phyloP scores from a whole-genome alignment of 306 rosid species.

The Ormosia emarginata region DNA sequence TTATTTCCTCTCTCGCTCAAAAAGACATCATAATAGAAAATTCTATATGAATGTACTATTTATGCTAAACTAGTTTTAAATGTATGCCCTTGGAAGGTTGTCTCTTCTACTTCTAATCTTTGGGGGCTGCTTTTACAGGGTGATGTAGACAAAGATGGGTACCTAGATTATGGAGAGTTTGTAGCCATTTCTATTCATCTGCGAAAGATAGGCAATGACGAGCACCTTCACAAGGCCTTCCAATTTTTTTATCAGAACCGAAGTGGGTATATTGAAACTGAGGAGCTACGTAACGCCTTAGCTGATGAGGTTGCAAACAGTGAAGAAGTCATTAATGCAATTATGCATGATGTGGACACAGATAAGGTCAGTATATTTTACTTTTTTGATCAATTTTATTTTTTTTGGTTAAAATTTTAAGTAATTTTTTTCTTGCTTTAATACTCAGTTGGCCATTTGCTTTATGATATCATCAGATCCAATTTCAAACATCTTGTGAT shows the following conservation, averaged over 20 bases:
- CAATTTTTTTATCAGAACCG: constrained; percentile 65
- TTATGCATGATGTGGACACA: constrained; percentile 89
- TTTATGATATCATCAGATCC: background rate
- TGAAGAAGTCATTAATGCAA: constrained; percentile 76
- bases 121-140: constrained; percentile 45
- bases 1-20: background rate
- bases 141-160: constrained; percentile 76
- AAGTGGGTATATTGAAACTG: constrained; percentile 74
- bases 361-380: constrained; percentile 59
- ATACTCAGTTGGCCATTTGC: background rate
- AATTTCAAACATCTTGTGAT: background rate
- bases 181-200: constrained; percentile 76
- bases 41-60: background rate
- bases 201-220: constrained; percentile 74
- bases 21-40: background rate
- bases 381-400: background rate
- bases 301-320: constrained; percentile 58
- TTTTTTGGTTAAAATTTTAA: background rate
- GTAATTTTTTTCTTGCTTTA: background rate
- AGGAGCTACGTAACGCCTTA: constrained; percentile 66
- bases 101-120: constrained; percentile 11
- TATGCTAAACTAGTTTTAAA: background rate
- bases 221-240: constrained; percentile 87
- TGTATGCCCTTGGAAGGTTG: background rate
- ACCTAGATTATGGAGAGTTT: constrained; percentile 80